Evolutionary conservation across 2,329 filamentous ascomycete species (phyloP), one percentile per base, ranked within the genome.

Genomic region (Pestalotiopsis sp.): DNA sequence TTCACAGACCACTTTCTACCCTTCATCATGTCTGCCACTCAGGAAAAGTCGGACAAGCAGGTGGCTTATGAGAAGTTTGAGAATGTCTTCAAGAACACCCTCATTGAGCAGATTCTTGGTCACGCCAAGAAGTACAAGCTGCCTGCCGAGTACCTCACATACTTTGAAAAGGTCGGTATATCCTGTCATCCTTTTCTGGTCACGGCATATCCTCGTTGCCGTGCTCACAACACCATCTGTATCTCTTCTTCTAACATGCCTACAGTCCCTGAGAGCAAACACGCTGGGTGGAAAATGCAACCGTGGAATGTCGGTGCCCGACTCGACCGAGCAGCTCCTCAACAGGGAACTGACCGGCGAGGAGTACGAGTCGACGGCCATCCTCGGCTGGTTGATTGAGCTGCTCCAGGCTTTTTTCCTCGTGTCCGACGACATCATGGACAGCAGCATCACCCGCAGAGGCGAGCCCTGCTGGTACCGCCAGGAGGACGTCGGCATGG

Each of bases 361-460:
- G 69, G 92, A 98, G 83, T 97, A 95, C 87, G 96, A 97, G 85
- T 86, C 93, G 75, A 87, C 95, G 62, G 93, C 94, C 59, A 92
- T 94, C 20, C 89, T 99, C 20, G 96, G 96, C 78, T 99, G 96
- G 96, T 90, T 97, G 88, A 97, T 97, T 72, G 96, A 99, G 88
- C 90, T 99, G 64, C 92, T 99, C 41, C 96, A 99, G 85, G 95
- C 96, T 73, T 98, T 98, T 88, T 98, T 99, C 90, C 90, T 99
- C 69, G 96, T 99, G 73, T 94, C 94, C 59, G 96, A 99, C 84
- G 96, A 99, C 82, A 98, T 99, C 78, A 99, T 99, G 96, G 96
- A 99, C 84, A 84, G 88, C 76, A 97, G 93, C 81, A 96, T 97
- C 82, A 99, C 96, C 68, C 94, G 96, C 70, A 94, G 96, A 74